Percentiles rank a stretch among this genome's conserved stretches.
These are phyloP conservation scores for Ampelocalamus luodianensis DNA, from an alignment of 176 grass and related monocot species.

Conservation along the genomic window DNA sequence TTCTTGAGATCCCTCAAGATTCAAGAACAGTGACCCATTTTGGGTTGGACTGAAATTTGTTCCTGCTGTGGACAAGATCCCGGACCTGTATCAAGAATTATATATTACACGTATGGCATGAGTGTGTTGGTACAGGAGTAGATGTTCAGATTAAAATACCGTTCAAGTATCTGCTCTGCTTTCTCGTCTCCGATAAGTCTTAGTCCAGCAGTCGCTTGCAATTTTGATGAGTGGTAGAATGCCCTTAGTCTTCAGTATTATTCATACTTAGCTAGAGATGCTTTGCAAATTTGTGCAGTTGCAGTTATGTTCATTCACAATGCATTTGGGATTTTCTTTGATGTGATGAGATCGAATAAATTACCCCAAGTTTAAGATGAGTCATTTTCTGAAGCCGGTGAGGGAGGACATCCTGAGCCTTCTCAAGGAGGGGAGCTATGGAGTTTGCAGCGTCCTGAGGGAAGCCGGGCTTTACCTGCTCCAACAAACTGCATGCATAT, in stretches of 20 bases:
- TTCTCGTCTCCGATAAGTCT: conserved; percentile 51
- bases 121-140: neutral
- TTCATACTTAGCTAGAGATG: neutral
- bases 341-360: no score
- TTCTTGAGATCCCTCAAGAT: conserved; percentile 48
- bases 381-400: no score
- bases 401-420: no score
- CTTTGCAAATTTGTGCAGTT: neutral
- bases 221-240: no score
- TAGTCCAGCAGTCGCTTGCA: conserved; percentile 57
- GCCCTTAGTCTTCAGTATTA: neutral
- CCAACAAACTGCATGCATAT: no score
- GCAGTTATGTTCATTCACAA: no score
- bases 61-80: conserved; percentile 42
- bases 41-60: conserved; percentile 33
- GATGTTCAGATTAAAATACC: conserved; percentile 28
- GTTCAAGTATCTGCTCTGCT: conserved; percentile 54
- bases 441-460: no score
- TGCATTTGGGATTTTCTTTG: no score
- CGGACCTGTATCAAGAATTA: conserved; percentile 27
- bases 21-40: conserved; percentile 44
- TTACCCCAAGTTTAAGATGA: no score
- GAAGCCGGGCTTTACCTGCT: no score
- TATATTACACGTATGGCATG: neutral
- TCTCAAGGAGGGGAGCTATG: no score